A percentile compares a stretch with the other conserved stretches of the same genome.
Conservation (phyloP, 495 filamentous ascomycete species). For the Daldinia decipiens region DNA sequence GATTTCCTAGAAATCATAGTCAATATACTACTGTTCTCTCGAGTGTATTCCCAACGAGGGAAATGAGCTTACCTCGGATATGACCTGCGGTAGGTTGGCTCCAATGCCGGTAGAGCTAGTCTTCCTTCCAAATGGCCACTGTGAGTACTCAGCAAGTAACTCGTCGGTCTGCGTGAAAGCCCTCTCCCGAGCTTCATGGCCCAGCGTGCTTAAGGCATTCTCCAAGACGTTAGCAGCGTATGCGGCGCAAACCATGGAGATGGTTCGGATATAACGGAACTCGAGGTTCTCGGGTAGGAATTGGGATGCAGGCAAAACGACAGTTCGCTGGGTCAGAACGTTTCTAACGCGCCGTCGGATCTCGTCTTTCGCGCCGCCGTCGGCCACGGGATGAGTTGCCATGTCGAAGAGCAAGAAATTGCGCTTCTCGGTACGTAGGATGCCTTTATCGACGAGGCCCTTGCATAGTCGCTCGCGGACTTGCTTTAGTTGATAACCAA, state of each 20-base stretch:
- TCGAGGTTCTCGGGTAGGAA: conserved; percentile 95
- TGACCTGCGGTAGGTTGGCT: conserved; percentile 91
- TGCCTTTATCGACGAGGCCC: conserved; percentile 98
- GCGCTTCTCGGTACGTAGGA: conserved; percentile 96
- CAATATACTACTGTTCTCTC: conserved; percentile 3
- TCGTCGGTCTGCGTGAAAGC: conserved; percentile 98
- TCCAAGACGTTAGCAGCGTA: conserved; percentile 98
- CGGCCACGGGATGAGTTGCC: conserved; percentile 98
- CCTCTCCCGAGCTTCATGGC: conserved; percentile 91
- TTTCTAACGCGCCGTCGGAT: conserved; percentile 91
- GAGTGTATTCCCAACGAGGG: neutral
- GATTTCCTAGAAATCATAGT: conserved; percentile 65
- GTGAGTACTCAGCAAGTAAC: conserved; percentile 91
- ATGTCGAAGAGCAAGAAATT: conserved; percentile 99
- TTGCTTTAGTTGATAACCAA: conserved; percentile 99
- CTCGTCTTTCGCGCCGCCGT: conserved; percentile 97
- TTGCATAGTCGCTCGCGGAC: conserved; percentile 97
- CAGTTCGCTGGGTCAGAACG: conserved; percentile 91
- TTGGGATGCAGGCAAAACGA: conserved; percentile 81
- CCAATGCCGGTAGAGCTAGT: conserved; percentile 82
- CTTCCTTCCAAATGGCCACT: conserved; percentile 92
- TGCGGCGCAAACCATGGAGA: conserved; percentile 96
- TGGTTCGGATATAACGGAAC: conserved; percentile 89
- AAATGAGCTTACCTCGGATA: conserved; percentile 68
- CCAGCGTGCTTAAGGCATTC: conserved; percentile 92